Evolutionary conservation across 164 flowering plant genomes (phyloP).

Genomic region (Annona squamosa): DNA sequence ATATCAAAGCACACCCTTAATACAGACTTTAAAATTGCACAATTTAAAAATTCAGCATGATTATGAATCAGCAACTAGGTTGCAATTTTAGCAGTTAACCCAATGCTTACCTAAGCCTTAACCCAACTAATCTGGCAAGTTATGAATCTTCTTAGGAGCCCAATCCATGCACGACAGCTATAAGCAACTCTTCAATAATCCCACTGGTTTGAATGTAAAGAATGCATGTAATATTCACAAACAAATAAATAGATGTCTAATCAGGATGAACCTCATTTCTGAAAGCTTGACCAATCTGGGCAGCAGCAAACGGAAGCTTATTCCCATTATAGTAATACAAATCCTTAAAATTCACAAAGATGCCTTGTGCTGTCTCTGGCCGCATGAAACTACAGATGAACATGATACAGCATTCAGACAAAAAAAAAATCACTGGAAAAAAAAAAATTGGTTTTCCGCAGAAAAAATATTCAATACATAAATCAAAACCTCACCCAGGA

Average conservation of each 20-base stretch:
- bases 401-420: background rate
- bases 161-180: too few relatives aligned
- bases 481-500: conserved; percentile 48
- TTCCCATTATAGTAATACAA: conserved; percentile 92
- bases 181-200: too few relatives aligned
- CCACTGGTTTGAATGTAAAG: too few relatives aligned
- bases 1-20: too few relatives aligned
- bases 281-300: conserved; percentile 99
- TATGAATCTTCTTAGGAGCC: too few relatives aligned
- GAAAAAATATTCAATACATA: background rate
- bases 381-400: conserved; percentile 81
- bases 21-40: too few relatives aligned
- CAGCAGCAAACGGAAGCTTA: conserved; percentile 98
- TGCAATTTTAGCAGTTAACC: too few relatives aligned
- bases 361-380: conserved; percentile 99
- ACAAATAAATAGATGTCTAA: background rate
- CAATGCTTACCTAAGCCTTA: too few relatives aligned
- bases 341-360: conserved; percentile 91
- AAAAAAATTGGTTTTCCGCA: background rate
- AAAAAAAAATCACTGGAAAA: background rate
- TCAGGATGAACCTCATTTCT: conserved; percentile 76
- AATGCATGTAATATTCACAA: background rate
- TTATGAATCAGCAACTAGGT: too few relatives aligned
- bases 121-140: too few relatives aligned
- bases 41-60: too few relatives aligned